phyloP scores from a whole-genome alignment of 441 rosid genomes.

The Biscutella laevigata region DNA sequence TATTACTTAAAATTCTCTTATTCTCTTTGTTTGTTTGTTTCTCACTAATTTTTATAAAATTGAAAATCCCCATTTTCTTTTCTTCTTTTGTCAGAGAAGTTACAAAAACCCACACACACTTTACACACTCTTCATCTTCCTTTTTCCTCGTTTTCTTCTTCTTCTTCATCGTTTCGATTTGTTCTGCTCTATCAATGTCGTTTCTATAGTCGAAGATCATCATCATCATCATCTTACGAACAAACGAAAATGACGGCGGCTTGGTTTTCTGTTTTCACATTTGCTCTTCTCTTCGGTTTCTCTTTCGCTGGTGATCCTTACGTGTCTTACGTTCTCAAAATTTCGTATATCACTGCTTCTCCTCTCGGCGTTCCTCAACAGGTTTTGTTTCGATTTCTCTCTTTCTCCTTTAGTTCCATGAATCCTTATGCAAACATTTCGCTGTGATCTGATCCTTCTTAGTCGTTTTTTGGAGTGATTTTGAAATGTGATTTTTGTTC shows the following conservation, averaged over 20 bases:
- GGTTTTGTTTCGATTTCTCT: slow-evolving; percentile 30
- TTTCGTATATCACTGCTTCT: slow-evolving; percentile 62
- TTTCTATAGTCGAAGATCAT: background rate
- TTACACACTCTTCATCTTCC: slow-evolving; percentile 26
- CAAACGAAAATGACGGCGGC: slow-evolving; percentile 15
- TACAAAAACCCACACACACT: slow-evolving; percentile 18
- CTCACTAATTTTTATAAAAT: background rate
- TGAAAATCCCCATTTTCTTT: background rate
- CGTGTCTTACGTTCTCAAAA: slow-evolving; percentile 38
- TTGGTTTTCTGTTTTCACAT: slow-evolving; percentile 17
- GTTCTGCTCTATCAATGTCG: background rate
- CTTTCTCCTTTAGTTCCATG: no score
- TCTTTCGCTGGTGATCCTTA: slow-evolving; percentile 60
- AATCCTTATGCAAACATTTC: background rate
- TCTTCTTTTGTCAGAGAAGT: slow-evolving; percentile 16
- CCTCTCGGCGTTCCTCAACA: slow-evolving; percentile 85
- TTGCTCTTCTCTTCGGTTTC: slow-evolving; percentile 33
- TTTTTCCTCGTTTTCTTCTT: background rate
- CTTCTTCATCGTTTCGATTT: background rate
- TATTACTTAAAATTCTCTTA: no score
- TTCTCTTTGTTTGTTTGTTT: background rate
- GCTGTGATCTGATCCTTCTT: background rate
- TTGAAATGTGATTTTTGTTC: background rate
- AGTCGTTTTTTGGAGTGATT: background rate
- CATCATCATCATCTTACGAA: background rate